Evolutionary conservation across 139 green algal genomes (phyloP).

Genomic region (Deuterostichococcus epilithicus): DNA sequence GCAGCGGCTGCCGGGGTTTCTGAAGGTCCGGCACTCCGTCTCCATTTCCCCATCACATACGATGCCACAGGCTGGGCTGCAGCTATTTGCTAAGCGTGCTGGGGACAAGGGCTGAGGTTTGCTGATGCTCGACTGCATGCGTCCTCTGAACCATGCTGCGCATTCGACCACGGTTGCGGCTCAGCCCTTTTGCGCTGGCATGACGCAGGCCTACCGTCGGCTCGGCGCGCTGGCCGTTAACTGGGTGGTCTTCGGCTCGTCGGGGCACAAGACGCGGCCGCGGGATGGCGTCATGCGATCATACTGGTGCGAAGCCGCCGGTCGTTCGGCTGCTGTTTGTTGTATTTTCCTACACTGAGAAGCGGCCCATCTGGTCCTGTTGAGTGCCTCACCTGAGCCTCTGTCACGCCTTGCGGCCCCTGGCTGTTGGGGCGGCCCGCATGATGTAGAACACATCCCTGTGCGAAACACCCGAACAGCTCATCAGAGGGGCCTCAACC

Average conservation of each 20-base stretch:
- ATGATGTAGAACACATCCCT: too few species aligned
- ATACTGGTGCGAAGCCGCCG: conserved; percentile 14
- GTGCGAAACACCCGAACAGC: too few species aligned
- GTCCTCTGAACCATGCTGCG: not conserved
- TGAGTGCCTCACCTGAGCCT: too few species aligned
- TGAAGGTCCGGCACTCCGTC: not conserved
- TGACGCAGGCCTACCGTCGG: conserved; percentile 5
- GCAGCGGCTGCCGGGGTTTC: not conserved
- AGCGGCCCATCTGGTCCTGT: too few species aligned
- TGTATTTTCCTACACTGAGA: too few species aligned
- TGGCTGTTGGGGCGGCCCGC: too few species aligned
- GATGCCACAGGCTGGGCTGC: not conserved
- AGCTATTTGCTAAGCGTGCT: not conserved
- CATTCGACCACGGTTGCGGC: not conserved
- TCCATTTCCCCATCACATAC: too few species aligned
- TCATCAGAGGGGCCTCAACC: too few species aligned
- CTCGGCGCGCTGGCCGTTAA: conserved; percentile 17
- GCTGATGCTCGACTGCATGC: too few species aligned
- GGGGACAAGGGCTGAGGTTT: too few species aligned
- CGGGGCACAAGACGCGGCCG: conserved; percentile 16
- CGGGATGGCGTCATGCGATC: conserved; percentile 14
- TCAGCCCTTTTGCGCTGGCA: too few species aligned
- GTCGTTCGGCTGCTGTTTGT: not conserved
- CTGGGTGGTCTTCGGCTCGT: conserved; percentile 36
- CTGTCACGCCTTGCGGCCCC: too few species aligned